These are phyloP conservation scores for Tetraselmis chui DNA, from an alignment of 139 green algal species.

Conservation along the genomic window DNA sequence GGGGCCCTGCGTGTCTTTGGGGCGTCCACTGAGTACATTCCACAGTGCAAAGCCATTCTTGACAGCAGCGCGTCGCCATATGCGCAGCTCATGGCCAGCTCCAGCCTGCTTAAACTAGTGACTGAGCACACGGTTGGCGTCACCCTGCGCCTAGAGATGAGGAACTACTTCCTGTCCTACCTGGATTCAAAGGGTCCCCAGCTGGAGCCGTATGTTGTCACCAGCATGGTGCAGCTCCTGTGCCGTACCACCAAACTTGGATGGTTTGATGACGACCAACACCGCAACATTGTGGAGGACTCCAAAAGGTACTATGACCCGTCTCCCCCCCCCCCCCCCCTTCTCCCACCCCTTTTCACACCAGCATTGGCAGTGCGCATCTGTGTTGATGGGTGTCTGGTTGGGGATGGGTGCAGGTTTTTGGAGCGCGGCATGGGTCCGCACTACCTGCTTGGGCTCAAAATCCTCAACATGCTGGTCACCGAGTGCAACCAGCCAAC, in stretches of 20 bases:
- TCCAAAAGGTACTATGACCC: slow-evolving; percentile 58
- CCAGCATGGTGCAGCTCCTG: slow-evolving; percentile 76
- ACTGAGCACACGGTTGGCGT: slow-evolving; percentile 78
- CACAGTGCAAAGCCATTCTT: slow-evolving; percentile 83
- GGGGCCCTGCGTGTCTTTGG: slow-evolving; percentile 74
- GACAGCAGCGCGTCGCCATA: slow-evolving; percentile 84
- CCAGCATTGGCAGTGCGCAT: too few species aligned
- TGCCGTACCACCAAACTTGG: slow-evolving; percentile 89
- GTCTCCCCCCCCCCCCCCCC: too few species aligned
- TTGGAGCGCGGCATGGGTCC: neutral
- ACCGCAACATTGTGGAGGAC: slow-evolving; percentile 80
- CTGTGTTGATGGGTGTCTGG: neutral
- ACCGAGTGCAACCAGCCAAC: slow-evolving; percentile 87
- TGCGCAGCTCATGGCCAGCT: slow-evolving; percentile 85
- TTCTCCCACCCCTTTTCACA: too few species aligned
- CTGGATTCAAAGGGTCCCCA: slow-evolving; percentile 61
- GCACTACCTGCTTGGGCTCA: slow-evolving; percentile 88
- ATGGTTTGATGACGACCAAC: slow-evolving; percentile 87
- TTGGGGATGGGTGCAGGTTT: slow-evolving; percentile 8
- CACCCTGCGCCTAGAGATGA: slow-evolving; percentile 68
- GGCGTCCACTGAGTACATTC: slow-evolving; percentile 82
- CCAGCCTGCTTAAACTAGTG: slow-evolving; percentile 82
- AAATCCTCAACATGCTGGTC: slow-evolving; percentile 83
- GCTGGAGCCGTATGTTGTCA: slow-evolving; percentile 77
- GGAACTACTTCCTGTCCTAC: slow-evolving; percentile 79